Evolutionary conservation across 2,329 filamentous ascomycete species (phyloP), one percentile per base, ranked within the genome.

Genomic region (Gaeumannomyces tritici): DNA sequence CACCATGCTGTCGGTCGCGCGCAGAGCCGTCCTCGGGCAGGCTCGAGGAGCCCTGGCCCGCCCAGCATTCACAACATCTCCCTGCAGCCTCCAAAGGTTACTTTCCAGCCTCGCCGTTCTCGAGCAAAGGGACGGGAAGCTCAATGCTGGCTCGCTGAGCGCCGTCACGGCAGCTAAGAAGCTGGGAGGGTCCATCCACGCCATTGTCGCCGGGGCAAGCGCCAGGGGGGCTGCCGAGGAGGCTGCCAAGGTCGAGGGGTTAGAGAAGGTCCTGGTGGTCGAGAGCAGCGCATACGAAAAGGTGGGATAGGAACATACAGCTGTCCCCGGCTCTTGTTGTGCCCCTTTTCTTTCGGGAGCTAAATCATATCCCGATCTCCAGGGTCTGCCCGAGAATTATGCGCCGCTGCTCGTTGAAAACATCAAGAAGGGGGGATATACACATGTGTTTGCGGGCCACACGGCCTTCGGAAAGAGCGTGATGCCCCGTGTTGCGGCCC

Each of bases 391-490:
- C 61, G 95, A 99, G 79, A 97, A 91, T 80, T 98, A 85, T 72
- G 95, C 93, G n/a, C 90, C 92, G 62, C 81, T 99, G 58, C 81
- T 99, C 55, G 89, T 92, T 61, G 93, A 98, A 75, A 99, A 98
- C 76, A 93, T 98, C 76, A 96, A 96, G 79, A 95, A 95, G 74
- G 93, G 91, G 64, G 90, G 88, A 64, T 98, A 92, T 75, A 96
- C 93, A 65, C 95, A 99, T 73, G 84, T 99, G 66, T 83, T 99
- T 70, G 90, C 89, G 54, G 89, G 90, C 62, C 92, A 98, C 79
- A 95, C 93, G 28, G 92, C 95, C 1, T 99, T 99, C 76, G 95
- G 95, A 71, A 99, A 99, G 85, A 96, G 89, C 75, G 76, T 99
- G 57, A 81, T 99, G 77, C 95, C 95, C 54, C 88, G 95, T 65